Base-by-base conservation (phyloP, 1,284 basidiomycete genomes). In the Golubevia sp. region DNA sequence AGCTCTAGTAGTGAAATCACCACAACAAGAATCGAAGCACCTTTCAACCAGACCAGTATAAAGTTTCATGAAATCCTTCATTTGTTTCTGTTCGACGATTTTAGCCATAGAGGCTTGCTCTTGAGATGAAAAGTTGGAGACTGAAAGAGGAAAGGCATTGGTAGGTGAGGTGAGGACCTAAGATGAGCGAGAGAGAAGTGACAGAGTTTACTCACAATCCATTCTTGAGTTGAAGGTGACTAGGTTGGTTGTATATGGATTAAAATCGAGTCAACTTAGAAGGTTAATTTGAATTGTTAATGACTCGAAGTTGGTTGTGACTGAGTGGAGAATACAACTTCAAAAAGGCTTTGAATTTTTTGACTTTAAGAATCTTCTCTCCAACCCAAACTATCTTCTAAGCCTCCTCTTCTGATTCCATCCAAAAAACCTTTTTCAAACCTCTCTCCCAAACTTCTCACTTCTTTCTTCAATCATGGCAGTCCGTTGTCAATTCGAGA, bases 401-500 rank as follows among this genome's bases (percentile, higher is more conserved):
- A n/a, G n/a, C n/a, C 50, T 52, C 50, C 23, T 23, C 13, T 6
- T 23, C 8, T 13, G 50, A 23, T 23, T 23, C 23, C 1, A 25
- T 7, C 23, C 23, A 25, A 13, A 25, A 23, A 25, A 25, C 13
- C 6, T 6, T 25, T 52, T 52, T 52, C 11, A 52, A 25, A 7
- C 50, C 13, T 7, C 23, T 23, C 26, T 25, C 23, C 50, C 23
- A 24, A 25, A 23, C 23, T 6, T 25, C 7, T 13, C 23, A 52
- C 26, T 49, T 49, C 56, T 52, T 49, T 23, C 38, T 13, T 44
- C 30, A 6, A n/a, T 54, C 52, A 78, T 70, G 73, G 70, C 70
- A 51, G 67, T 72, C 2, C 71, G 84, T 68, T 84, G 82, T 56
- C 79, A 84, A 86, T 99, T 97, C 83, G 95, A 99, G 87, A 97